Evolutionary conservation across 1,284 basidiomycete genomes (phyloP), one percentile per base, ranked within the genome.

Genomic region (Boletus chippewaensis): DNA sequence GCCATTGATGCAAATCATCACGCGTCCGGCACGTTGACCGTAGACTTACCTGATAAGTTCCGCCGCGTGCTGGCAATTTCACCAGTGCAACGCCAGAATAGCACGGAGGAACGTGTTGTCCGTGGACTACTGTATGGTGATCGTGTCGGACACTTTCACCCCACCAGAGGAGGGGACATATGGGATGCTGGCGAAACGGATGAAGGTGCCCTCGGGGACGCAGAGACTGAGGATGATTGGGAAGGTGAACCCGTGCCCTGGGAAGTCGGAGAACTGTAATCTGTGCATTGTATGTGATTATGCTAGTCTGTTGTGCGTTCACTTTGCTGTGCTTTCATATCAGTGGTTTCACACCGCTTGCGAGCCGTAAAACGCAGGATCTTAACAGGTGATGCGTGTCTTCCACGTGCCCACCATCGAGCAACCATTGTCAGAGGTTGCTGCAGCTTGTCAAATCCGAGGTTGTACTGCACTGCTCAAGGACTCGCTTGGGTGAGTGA

Each of bases 211-310:
- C 57, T 53, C 22, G 60, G 53, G 45, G 65, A 70, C 40, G 68
- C 61, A 36, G 80, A 79, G 49, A 75, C 69, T 6, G 83, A 84
- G 61, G 85, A 87, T 43, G 87, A 89, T 56, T 89, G 87, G 87
- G 86, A 88, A 66, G 81, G 83, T 24, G 87, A 88, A 64, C 83
- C 84, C 35, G 75, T 87, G 36, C 83, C 86, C 54, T 89, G 86
- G 86, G 84, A 84, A 67, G 74, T 78, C 15, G 86, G 80, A 44
- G 86, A 88, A 62, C 61, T 89, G 62, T 87, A 72, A 69, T 50
- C 58, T 40, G 56, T 46, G 45, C 51, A 41, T 52, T 56, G 58
- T 61, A 59, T 59, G 61, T 59, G 49, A 45, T 51, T 57, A 56
- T 59, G 49, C 53, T 53, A 57, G 50, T 44, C 52, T 58, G 55